Conservation (phyloP, 1,139 yeast species). For the Hemisphaericaspora lyxosophila region DNA sequence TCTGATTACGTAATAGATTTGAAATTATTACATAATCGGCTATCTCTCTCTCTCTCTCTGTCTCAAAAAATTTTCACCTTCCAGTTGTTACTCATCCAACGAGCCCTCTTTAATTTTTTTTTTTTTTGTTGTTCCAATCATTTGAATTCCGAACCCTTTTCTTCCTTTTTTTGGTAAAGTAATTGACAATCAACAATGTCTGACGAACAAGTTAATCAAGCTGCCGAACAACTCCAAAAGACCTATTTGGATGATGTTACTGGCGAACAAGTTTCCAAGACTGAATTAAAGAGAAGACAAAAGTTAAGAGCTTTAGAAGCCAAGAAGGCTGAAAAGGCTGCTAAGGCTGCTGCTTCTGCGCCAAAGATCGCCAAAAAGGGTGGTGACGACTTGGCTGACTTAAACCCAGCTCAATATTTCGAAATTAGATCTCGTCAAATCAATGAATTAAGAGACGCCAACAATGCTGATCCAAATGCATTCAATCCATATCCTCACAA, state of each 20-base stretch:
- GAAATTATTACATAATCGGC: neutral
- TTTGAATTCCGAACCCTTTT: too few species aligned
- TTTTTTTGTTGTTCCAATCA: neutral
- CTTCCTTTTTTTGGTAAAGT: neutral
- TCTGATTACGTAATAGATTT: neutral
- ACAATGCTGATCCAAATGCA: conserved; percentile 55
- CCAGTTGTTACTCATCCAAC: neutral
- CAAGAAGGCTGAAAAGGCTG: conserved; percentile 89
- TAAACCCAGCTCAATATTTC: conserved; percentile 91
- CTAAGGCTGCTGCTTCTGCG: conserved; percentile 55
- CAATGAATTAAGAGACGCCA: conserved; percentile 64
- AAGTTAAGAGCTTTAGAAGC: conserved; percentile 85
- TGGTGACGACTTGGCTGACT: conserved; percentile 76
- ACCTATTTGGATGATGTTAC: conserved; percentile 89
- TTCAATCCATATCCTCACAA: conserved; percentile 96
- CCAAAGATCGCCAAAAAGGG: conserved; percentile 47
- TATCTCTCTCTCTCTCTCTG: neutral
- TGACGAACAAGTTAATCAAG: conserved; percentile 56
- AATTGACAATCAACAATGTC: conserved; percentile 28
- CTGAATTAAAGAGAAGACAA: conserved; percentile 94
- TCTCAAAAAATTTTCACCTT: conserved; percentile 1
- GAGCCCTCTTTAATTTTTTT: too few species aligned
- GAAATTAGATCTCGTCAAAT: conserved; percentile 93
- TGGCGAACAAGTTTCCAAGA: conserved; percentile 94
- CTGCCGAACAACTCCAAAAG: conserved; percentile 80